Conservation (phyloP, 192 early-diverging fungal species). For the Coemansia sp. region DNA sequence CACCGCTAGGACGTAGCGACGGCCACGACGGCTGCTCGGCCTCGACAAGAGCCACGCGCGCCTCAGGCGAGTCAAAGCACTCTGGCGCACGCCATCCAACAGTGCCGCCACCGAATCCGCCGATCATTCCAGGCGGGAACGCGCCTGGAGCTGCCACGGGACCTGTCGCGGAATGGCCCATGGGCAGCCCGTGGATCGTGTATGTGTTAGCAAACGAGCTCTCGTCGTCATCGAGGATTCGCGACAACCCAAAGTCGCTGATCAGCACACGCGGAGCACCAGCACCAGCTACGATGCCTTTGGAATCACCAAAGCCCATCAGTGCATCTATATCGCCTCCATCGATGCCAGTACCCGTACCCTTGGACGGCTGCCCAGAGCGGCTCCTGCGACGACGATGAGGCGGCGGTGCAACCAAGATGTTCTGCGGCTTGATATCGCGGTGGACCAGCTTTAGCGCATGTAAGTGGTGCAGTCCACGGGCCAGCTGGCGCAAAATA, state of each 20-base stretch:
- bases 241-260: constrained; percentile 96
- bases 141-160: constrained; percentile 14
- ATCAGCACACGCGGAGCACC: constrained; percentile 74
- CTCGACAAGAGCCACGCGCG: constrained; percentile 14
- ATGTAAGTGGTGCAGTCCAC: constrained; percentile 87
- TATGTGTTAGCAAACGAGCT: constrained; percentile 92
- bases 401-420: constrained; percentile 72
- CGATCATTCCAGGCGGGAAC: constrained; percentile 44
- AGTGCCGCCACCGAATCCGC: constrained; percentile 71
- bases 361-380: background rate
- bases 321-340: background rate
- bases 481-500: constrained; percentile 82
- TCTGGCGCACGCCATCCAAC: constrained; percentile 98
- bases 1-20: constrained; percentile 13
- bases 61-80: constrained; percentile 59
- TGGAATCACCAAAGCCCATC: constrained; percentile 4
- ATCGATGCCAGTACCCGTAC: background rate
- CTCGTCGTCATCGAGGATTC: constrained; percentile 91
- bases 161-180: background rate
- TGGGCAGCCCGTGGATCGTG: constrained; percentile 56
- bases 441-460: constrained; percentile 95
- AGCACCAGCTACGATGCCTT: constrained; percentile 25
- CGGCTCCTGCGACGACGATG: constrained; percentile 37
- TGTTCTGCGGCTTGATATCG: constrained; percentile 97
- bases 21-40: constrained; percentile 31